These are phyloP conservation scores for Cryptomeria japonica DNA, from an alignment of 75 land plant species.

Conservation along the genomic window DNA sequence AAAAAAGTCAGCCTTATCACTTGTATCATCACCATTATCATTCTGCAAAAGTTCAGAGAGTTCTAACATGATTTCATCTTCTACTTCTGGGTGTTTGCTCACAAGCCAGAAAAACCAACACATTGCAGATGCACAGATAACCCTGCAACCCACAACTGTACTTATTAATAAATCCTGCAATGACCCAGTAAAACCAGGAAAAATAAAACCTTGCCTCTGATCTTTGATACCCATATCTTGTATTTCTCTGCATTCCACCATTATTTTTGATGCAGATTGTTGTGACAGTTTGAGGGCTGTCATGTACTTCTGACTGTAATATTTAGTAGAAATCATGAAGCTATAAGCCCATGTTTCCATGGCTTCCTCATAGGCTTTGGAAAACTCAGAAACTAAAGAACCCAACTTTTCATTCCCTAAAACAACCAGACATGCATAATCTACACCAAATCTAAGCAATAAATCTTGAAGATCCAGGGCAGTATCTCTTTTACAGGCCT, in stretches of 20 bases:
- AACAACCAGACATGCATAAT: slow-evolving; percentile 71
- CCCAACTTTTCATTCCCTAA: slow-evolving; percentile 67
- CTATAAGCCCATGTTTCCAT: slow-evolving; percentile 55
- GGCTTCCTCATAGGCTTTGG: slow-evolving; percentile 71
- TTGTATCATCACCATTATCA: background rate
- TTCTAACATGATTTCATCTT: slow-evolving; percentile 61
- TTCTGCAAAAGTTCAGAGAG: background rate
- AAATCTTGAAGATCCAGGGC: slow-evolving; percentile 53
- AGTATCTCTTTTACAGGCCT: background rate
- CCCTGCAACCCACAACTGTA: slow-evolving; percentile 75
- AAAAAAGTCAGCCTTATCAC: background rate
- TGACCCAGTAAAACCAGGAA: background rate
- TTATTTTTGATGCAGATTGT: slow-evolving; percentile 18
- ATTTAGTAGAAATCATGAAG: slow-evolving; percentile 29
- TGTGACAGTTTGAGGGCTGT: slow-evolving; percentile 12
- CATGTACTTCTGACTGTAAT: slow-evolving; percentile 14
- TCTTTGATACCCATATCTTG: background rate
- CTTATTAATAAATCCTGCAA: slow-evolving; percentile 70
- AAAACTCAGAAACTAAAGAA: slow-evolving; percentile 49
- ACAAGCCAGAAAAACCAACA: slow-evolving; percentile 90
- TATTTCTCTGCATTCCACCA: slow-evolving; percentile 43
- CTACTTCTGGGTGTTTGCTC: slow-evolving; percentile 52
- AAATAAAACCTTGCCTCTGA: background rate
- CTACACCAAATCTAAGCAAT: slow-evolving; percentile 60
- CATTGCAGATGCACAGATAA: slow-evolving; percentile 72